Conservation (phyloP, 2,329 filamentous ascomycete genomes). For the Colletotrichum eremochloae region DNA sequence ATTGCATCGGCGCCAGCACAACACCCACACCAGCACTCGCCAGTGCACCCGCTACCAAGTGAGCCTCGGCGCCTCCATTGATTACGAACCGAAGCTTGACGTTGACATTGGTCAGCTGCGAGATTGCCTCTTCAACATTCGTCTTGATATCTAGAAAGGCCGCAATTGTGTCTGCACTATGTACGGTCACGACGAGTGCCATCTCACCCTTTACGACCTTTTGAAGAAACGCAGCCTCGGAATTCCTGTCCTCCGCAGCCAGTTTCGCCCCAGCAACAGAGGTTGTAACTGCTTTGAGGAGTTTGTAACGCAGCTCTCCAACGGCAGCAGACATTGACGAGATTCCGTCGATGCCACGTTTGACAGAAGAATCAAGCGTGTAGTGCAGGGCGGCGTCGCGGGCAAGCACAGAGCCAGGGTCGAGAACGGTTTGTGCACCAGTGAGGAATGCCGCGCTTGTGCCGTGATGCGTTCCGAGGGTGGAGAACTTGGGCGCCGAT, state of each 20-base stretch:
- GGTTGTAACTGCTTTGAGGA: constrained; percentile 63
- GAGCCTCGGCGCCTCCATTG: constrained; percentile 73
- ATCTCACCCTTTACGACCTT: constrained; percentile 66
- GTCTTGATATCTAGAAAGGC: constrained; percentile 69
- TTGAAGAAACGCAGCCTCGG: constrained; percentile 64
- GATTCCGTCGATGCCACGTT: constrained; percentile 53
- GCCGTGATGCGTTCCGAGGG: constrained; percentile 62
- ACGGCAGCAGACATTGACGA: constrained; percentile 68
- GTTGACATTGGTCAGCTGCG: constrained; percentile 11
- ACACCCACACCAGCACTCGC: constrained; percentile 69
- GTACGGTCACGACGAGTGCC: constrained; percentile 69
- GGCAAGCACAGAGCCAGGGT: constrained; percentile 65
- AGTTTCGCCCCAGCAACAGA: constrained; percentile 51
- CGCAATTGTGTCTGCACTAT: constrained; percentile 75
- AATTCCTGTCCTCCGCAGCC: constrained; percentile 57
- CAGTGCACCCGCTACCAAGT: constrained; percentile 70
- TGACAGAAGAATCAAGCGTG: constrained; percentile 64
- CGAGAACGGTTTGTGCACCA: constrained; percentile 59
- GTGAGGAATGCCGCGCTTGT: constrained; percentile 71
- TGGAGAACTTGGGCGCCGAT: constrained; percentile 64
- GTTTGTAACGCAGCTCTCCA: constrained; percentile 64
- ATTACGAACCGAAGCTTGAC: constrained; percentile 64
- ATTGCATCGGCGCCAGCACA: constrained; percentile 70
- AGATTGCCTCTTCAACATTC: constrained; percentile 61
- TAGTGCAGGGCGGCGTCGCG: constrained; percentile 70